These are phyloP conservation scores for Juglanconis juglandina DNA, from an alignment of 2,329 filamentous ascomycete species.

Conservation along the genomic window DNA sequence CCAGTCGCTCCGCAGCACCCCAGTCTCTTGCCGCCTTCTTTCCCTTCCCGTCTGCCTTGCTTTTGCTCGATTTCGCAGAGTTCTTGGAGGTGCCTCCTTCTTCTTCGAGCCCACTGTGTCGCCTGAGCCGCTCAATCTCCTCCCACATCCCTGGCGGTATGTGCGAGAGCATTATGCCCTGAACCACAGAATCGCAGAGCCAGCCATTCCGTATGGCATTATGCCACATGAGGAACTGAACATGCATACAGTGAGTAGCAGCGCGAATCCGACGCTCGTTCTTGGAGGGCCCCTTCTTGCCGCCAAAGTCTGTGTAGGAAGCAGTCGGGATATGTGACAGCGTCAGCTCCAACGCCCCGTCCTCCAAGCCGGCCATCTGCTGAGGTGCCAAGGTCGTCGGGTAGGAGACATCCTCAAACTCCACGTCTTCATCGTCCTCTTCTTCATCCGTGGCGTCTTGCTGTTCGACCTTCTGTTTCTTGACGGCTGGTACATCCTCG, in stretches of 20 bases:
- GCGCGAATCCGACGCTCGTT: constrained; percentile 75
- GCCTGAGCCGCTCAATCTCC: constrained; percentile 71
- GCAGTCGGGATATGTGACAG: constrained; percentile 47
- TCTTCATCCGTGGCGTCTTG: constrained; percentile 40
- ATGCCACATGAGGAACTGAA: constrained; percentile 83
- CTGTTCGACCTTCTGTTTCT: constrained; percentile 34
- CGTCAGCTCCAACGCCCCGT: constrained; percentile 71
- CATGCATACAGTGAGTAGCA: constrained; percentile 82
- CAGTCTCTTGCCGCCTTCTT: constrained; percentile 60
- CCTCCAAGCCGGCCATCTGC: constrained; percentile 41
- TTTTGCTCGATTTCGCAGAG: constrained; percentile 23
- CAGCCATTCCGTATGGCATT: constrained; percentile 83
- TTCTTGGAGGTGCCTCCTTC: constrained; percentile 31
- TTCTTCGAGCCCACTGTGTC: constrained; percentile 59
- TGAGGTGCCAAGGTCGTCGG: constrained; percentile 33
- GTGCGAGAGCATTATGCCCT: constrained; percentile 72
- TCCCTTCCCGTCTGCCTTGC: constrained; percentile 33
- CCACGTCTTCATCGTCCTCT: constrained; percentile 60
- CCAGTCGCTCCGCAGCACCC: constrained; percentile 67
- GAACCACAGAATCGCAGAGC: constrained; percentile 72
- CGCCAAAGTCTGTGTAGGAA: constrained; percentile 56
- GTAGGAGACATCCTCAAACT: constrained; percentile 56
- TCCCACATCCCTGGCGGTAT: constrained; percentile 65
- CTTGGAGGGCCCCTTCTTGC: constrained; percentile 83
- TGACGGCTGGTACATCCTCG: constrained; percentile 41